Evolutionary conservation across 768 basidiomycete genomes (phyloP).

Genomic region (Boletus reticuloceps): DNA sequence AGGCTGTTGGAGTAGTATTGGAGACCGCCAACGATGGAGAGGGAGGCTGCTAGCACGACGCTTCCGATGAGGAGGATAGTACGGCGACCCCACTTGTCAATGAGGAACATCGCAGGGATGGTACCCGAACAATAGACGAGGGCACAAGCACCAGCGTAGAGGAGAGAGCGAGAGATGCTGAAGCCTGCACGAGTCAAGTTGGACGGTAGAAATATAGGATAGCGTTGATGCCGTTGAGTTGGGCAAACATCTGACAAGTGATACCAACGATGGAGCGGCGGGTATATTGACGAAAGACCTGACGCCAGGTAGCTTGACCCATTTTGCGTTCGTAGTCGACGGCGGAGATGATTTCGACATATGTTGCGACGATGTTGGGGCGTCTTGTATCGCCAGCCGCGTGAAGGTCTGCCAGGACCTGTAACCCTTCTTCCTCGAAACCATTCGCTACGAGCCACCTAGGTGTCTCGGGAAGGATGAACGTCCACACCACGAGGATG

Average conservation of each 20-base stretch:
- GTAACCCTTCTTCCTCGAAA: slow-evolving; percentile 47
- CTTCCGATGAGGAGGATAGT: slow-evolving; percentile 49
- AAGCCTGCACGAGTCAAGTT: slow-evolving; percentile 52
- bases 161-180: slow-evolving; percentile 39
- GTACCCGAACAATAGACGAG: slow-evolving; percentile 49
- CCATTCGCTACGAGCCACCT: slow-evolving; percentile 57
- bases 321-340: slow-evolving; percentile 39
- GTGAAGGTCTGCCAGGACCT: slow-evolving; percentile 56
- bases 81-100: slow-evolving; percentile 53
- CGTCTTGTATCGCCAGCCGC: slow-evolving; percentile 46
- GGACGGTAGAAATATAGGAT: slow-evolving; percentile 57
- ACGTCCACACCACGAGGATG: slow-evolving; percentile 46
- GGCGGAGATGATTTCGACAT: slow-evolving; percentile 39
- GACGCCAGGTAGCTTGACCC: slow-evolving; percentile 44
- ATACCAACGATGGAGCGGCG: slow-evolving; percentile 50
- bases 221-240: slow-evolving; percentile 56
- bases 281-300: slow-evolving; percentile 50
- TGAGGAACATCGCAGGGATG: slow-evolving; percentile 50
- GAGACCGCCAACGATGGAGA: slow-evolving; percentile 51
- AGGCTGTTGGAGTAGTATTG: slow-evolving; percentile 44
- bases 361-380: slow-evolving; percentile 43
- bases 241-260: slow-evolving; percentile 53
- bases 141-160: slow-evolving; percentile 47
- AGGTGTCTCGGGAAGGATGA: slow-evolving; percentile 50
- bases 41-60: slow-evolving; percentile 38